Base-by-base conservation (phyloP, 345 rosid species). In the Noccaea caerulescens region DNA sequence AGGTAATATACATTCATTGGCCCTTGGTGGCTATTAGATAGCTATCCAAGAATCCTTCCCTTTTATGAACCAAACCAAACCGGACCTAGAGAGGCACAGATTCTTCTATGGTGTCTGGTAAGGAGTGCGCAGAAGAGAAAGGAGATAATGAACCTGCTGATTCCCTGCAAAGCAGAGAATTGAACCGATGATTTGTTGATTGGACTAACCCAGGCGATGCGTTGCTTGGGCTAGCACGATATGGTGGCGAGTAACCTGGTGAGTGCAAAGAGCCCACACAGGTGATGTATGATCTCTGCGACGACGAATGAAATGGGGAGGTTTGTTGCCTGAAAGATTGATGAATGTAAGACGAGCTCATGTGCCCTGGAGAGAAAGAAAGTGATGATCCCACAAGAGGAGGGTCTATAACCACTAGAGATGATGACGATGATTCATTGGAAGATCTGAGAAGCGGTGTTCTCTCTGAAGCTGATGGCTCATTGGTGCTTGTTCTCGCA, bases 41-140 rank as follows among this genome's bases (percentile, higher is more conserved):
- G 44, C 45, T 33, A 12, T 56, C n/a, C 57, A 38, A 38, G 30
- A 23, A 46, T 20, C 37, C 44, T 33, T 3, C 30, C 30, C 30
- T 27, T 27, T 27, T 1, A 43, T 23, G 47, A 68, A 43, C 44
- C 43, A 33, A 68, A 43, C 44, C 43, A 33, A 42, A 68, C 54
- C 33, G 12, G 44, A 66, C 71, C 41, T 30, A 16, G 20, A 34
- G 36, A 43, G 34, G 13, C 36, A 32, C 36, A 32, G 34, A 23
- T 66, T 66, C 59, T 66, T 39, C 41, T 27, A n/a, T 50, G 16
- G 46, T 60, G 13, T 51, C 34, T 11, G 6, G 49, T 32, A 66
- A 90, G 89, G 96, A 92, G 4, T 83, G 92, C 41, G 96, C 80
- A 20, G 96, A 86, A 45, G 86, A 82, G 67, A 77, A 86, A 4